Base-by-base conservation (phyloP, 164 flowering plant genomes). In the Hamamelis virginiana region DNA sequence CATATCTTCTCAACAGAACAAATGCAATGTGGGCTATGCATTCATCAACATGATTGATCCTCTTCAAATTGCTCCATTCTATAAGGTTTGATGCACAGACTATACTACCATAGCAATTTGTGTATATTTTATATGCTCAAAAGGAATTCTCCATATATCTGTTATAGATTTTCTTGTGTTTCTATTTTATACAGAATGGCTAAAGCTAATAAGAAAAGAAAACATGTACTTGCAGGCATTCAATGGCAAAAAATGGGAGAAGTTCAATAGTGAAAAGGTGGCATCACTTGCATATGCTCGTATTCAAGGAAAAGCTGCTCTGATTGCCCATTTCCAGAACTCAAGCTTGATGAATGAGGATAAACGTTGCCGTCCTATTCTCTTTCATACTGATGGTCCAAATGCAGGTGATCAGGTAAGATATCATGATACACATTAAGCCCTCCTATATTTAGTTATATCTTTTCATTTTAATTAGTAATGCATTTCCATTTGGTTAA, bases 331-430 rank as follows among this genome's bases (percentile, higher is more conserved):
- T 80, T 92, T 92, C 75, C 97, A 92, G 76, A 90, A 92, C 74
- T 91, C 97, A 16, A 91, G 97, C 80, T 80, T 91, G 87, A 91
- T 91, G 97, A 91, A 91, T 66, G 97, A 92, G 75, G 97, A 92
- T 81, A 92, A 92, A 65, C 87, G 95, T 6, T 92, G 97, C 76
- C 91, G 95, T 33, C 97, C 97, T 64, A 90, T 92, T 76, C 91
- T 92, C 51, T 90, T 92, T 71, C 82, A 87, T 68, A 87, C 95
- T 16, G 89, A 88, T 65, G 97, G 97, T 64, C 97, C 95, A 60
- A 92, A 90, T 83, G 97, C 94, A 12, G 97, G 97, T 48, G 91
- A 90, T 74, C 95, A 81, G 89, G 97, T 92, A 79, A 9, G 66
- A 68, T 64, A 26, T 58, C 27, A 5, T 9, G 41, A 33, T 33